These are phyloP conservation scores for Cytospora schulzeri DNA, from an alignment of 2,329 filamentous ascomycete species.

Conservation along the genomic window DNA sequence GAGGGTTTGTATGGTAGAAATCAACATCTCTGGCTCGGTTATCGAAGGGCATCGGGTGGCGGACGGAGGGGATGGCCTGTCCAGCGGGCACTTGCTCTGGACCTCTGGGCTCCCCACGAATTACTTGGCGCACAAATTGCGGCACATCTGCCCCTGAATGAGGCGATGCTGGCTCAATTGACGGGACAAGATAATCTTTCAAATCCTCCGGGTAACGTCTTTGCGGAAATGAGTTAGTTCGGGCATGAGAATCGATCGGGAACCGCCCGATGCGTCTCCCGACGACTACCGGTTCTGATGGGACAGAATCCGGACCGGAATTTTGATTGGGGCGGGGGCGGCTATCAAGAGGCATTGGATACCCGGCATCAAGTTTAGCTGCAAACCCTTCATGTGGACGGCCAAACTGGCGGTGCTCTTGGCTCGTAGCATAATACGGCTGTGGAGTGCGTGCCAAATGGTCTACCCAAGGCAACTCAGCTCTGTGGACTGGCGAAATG, in stretches of 20 bases:
- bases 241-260: slow-evolving; percentile 20
- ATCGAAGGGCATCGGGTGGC: not conserved
- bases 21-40: slow-evolving; percentile 3
- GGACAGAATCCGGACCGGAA: slow-evolving; percentile 5
- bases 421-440: slow-evolving; percentile 9
- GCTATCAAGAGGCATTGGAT: slow-evolving; percentile 6
- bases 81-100: slow-evolving; percentile 28
- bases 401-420: not conserved
- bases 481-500: slow-evolving; percentile 21
- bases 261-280: slow-evolving; percentile 22
- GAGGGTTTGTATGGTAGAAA: slow-evolving; percentile 10
- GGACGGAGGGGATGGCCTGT: slow-evolving; percentile 6
- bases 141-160: slow-evolving; percentile 21
- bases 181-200: slow-evolving; percentile 49
- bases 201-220: slow-evolving; percentile 35
- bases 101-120: slow-evolving; percentile 17
- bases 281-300: slow-evolving; percentile 19
- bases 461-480: slow-evolving; percentile 17
- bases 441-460: slow-evolving; percentile 27
- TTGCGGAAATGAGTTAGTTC: slow-evolving; percentile 20
- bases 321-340: not conserved
- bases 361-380: slow-evolving; percentile 13
- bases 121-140: slow-evolving; percentile 18
- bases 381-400: slow-evolving; percentile 8
- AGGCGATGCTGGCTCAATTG: slow-evolving; percentile 49